Conservation (phyloP, 2,329 filamentous ascomycete species). For the Apiospora malaysiana region DNA sequence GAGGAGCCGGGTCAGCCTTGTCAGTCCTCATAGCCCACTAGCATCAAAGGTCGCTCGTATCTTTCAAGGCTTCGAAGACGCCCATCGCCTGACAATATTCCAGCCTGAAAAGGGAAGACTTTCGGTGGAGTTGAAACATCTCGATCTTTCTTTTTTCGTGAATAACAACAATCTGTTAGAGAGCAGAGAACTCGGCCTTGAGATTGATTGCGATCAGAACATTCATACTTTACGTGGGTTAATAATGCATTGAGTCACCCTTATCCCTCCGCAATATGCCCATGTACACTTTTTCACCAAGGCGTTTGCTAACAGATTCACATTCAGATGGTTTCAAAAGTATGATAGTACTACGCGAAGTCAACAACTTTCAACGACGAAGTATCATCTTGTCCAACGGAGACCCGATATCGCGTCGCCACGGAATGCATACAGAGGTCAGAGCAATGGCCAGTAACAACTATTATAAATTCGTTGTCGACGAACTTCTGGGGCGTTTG, state of each 20-base stretch:
- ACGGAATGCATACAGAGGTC: conserved; percentile 51
- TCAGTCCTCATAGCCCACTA: conserved; percentile 54
- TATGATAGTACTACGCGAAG: conserved; percentile 61
- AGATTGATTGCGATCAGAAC: conserved; percentile 64
- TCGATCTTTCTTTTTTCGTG: conserved; percentile 61
- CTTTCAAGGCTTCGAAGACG: conserved; percentile 57
- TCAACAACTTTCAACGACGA: conserved; percentile 43
- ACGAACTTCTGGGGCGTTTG: background rate
- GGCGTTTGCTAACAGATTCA: background rate
- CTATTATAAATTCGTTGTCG: conserved; percentile 32
- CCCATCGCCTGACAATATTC: conserved; percentile 50
- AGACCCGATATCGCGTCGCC: conserved; percentile 30
- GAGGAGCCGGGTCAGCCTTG: conserved; percentile 40
- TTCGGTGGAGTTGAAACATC: conserved; percentile 54
- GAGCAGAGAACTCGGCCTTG: conserved; percentile 54
- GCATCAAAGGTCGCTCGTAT: conserved; percentile 47
- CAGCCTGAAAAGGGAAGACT: conserved; percentile 47
- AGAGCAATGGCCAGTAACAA: conserved; percentile 45
- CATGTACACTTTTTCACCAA: background rate
- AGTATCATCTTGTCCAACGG: conserved; percentile 64
- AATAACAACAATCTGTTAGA: conserved; percentile 48
- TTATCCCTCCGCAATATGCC: background rate
- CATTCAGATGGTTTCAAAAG: conserved; percentile 58
- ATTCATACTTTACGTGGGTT: conserved; percentile 55
- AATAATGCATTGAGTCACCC: background rate